Conservation (phyloP, 352 stramenopile species). For the Pythium guiyangense region DNA sequence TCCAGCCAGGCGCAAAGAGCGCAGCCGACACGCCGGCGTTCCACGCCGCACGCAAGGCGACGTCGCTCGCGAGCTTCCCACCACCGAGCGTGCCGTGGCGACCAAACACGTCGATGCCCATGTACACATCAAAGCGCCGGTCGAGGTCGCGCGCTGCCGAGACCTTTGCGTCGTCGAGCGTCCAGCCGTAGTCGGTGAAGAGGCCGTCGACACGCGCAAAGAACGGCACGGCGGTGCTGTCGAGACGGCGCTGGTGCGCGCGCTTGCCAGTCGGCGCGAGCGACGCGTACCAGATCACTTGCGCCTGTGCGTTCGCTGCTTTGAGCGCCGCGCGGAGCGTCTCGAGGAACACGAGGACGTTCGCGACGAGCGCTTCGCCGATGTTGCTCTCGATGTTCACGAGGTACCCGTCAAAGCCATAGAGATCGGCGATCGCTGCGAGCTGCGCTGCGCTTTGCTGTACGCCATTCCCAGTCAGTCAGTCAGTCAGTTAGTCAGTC, state of each 20-base stretch:
- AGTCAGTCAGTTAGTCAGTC: too few relatives aligned
- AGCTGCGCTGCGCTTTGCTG: conserved; percentile 33
- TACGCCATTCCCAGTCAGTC: neutral
- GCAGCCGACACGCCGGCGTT: conserved; percentile 35
- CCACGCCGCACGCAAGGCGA: conserved; percentile 27
- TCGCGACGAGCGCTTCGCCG: conserved; percentile 16
- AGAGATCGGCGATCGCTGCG: conserved; percentile 27
- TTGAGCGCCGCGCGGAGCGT: conserved; percentile 22
- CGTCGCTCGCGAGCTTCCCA: conserved; percentile 26
- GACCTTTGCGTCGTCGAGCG: conserved; percentile 32
- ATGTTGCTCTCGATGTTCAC: conserved; percentile 58
- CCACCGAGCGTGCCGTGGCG: conserved; percentile 30
- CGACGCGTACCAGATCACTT: conserved; percentile 56
- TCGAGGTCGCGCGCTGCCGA: conserved; percentile 35
- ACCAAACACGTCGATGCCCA: conserved; percentile 53
- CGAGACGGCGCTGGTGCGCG: conserved; percentile 31
- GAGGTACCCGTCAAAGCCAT: conserved; percentile 59
- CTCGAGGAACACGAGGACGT: conserved; percentile 31
- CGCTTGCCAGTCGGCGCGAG: conserved; percentile 28
- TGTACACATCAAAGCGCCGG: conserved; percentile 51
- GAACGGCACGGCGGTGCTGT: conserved; percentile 30
- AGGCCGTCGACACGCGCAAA: conserved; percentile 45
- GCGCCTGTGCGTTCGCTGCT: conserved; percentile 17
- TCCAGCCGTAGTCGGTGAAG: conserved; percentile 53
- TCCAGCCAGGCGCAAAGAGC: conserved; percentile 35